phyloP scores from a whole-genome alignment of 2,329 filamentous ascomycete species.

The Metarhizium album region DNA sequence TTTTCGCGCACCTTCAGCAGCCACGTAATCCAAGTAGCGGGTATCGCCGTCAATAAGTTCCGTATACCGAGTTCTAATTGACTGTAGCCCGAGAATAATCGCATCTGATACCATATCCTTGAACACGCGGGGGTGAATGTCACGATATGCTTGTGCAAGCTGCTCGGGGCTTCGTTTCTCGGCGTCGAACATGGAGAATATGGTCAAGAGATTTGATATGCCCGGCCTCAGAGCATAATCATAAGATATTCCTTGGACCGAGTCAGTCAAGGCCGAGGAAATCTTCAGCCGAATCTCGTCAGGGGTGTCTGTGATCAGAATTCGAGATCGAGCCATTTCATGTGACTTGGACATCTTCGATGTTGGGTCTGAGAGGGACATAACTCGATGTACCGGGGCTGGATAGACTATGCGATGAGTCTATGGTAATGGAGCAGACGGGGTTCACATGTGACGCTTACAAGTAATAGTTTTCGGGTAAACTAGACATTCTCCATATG shows the following conservation, averaged over 20 bases:
- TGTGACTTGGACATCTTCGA: slow-evolving; percentile 95
- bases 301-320: slow-evolving; percentile 66
- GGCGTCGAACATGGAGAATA: slow-evolving; percentile 60
- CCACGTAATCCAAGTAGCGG: slow-evolving; percentile 45
- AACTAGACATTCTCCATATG: slow-evolving; percentile 53
- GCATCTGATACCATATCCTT: slow-evolving; percentile 47
- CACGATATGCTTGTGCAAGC: slow-evolving; percentile 28
- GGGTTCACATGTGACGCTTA: slow-evolving; percentile 26
- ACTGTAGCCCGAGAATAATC: slow-evolving; percentile 40
- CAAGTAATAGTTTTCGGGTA: slow-evolving; percentile 62
- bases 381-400: slow-evolving; percentile 76
- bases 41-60: slow-evolving; percentile 37
- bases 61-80: slow-evolving; percentile 46
- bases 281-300: slow-evolving; percentile 59
- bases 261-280: slow-evolving; percentile 67
- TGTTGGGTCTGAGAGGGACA: slow-evolving; percentile 71
- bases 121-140: slow-evolving; percentile 26
- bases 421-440: neutral
- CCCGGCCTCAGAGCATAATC: slow-evolving; percentile 62
- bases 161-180: slow-evolving; percentile 27
- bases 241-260: slow-evolving; percentile 54
- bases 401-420: neutral
- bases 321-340: slow-evolving; percentile 58
- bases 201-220: slow-evolving; percentile 75
- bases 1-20: slow-evolving; percentile 44